Percentiles rank a stretch among this genome's conserved stretches.
These are phyloP conservation scores for Talaromyces pinophilus DNA, from an alignment of 2,329 filamentous ascomycete species.

Conservation along the genomic window DNA sequence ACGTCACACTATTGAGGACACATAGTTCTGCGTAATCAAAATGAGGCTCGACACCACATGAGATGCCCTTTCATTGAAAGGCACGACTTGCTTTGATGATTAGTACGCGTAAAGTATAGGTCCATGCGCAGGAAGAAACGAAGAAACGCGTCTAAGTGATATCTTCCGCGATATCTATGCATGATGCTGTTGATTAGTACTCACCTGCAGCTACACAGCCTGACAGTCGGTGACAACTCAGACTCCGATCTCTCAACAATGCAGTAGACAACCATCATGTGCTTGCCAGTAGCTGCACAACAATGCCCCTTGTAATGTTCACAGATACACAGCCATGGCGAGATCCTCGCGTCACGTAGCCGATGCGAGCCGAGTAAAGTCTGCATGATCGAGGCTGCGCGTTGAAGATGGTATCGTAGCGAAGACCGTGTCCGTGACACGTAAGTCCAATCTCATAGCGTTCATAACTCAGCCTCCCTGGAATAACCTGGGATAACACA, in stretches of 20 bases:
- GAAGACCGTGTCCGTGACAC: slow-evolving; percentile 9
- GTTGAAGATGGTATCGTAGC: slow-evolving; percentile 1
- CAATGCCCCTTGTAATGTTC: not conserved
- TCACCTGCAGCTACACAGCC: slow-evolving; percentile 3
- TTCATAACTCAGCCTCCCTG: slow-evolving; percentile 3
- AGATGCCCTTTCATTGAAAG: not conserved
- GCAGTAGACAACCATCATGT: slow-evolving; percentile 21
- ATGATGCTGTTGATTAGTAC: slow-evolving; percentile 1
- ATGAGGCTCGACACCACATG: slow-evolving; percentile 13
- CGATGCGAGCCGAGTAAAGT: slow-evolving; percentile 4
- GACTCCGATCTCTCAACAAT: slow-evolving; percentile 17
- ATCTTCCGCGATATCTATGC: not conserved
- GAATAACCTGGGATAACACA: not conserved
- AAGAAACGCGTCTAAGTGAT: not conserved
- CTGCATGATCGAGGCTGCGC: slow-evolving; percentile 1
- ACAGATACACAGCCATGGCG: slow-evolving; percentile 4
- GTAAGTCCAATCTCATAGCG: not conserved
- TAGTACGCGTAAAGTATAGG: slow-evolving; percentile 3
- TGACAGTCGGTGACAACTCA: slow-evolving; percentile 1
- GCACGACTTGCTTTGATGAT: not conserved
- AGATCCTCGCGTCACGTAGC: slow-evolving; percentile 1
- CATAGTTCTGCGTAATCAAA: not conserved
- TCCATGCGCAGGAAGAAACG: not conserved
- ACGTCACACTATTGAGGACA: slow-evolving; percentile 15
- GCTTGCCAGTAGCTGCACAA: slow-evolving; percentile 16